These are phyloP conservation scores for Malus hybrid DNA, from an alignment of 331 rosid species.

Conservation along the genomic window DNA sequence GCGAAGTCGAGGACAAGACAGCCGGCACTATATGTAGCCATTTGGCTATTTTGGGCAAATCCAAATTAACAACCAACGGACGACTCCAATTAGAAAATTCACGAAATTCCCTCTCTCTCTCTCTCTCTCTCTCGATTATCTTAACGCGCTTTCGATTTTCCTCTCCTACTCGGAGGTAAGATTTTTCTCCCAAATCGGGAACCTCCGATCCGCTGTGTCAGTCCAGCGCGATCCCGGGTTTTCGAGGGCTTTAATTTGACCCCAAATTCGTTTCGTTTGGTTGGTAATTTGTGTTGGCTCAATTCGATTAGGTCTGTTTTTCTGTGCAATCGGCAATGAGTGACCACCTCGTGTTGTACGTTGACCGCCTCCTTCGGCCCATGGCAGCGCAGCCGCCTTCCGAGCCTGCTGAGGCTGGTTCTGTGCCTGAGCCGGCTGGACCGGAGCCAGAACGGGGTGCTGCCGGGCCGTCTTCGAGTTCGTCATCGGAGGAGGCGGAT, in stretches of 20 bases:
- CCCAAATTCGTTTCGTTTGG: background rate
- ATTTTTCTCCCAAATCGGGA: constrained; percentile 16
- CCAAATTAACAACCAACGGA: too few relatives aligned
- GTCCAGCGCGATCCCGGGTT: constrained; percentile 23
- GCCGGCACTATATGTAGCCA: background rate
- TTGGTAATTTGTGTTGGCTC: background rate
- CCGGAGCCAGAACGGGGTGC: background rate
- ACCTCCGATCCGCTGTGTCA: constrained; percentile 22
- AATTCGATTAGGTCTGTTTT: constrained; percentile 22
- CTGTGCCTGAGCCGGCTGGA: constrained; percentile 13
- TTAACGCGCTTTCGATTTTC: constrained; percentile 3
- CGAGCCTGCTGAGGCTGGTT: constrained; percentile 27
- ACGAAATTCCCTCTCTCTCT: background rate
- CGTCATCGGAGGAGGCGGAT: background rate
- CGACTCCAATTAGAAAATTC: too few relatives aligned
- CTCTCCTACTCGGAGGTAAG: constrained; percentile 26
- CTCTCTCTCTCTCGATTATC: constrained; percentile 4
- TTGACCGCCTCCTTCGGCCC: constrained; percentile 56
- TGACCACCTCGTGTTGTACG: constrained; percentile 72
- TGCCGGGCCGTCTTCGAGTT: constrained; percentile 40
- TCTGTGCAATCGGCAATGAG: constrained; percentile 39
- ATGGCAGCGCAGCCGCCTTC: constrained; percentile 33
- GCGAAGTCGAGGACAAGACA: background rate
- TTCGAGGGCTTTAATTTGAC: constrained; percentile 1
- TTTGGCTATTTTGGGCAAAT: background rate